phyloP scores from a whole-genome alignment of 2,329 filamentous ascomycete genomes.

The Ceratocystis ficicola region DNA sequence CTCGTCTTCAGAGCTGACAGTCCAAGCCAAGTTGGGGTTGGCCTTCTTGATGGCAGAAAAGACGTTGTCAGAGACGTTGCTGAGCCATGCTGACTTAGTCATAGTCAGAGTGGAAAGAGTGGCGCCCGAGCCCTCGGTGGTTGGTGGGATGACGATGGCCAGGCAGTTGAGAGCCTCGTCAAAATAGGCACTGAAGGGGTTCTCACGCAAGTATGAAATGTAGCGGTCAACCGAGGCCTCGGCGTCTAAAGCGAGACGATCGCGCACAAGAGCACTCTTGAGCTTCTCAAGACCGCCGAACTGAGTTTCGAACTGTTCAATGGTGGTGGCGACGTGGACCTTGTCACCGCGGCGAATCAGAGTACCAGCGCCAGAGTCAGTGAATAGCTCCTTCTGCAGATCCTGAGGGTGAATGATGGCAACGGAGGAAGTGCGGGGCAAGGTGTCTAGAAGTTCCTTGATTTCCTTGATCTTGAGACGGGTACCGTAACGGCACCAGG shows the following conservation, averaged over 20 bases:
- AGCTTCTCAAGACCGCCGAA: conserved; percentile 46
- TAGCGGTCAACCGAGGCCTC: conserved; percentile 77
- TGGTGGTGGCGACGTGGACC: conserved; percentile 58
- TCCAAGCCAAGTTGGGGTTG: conserved; percentile 83
- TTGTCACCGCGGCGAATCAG: conserved; percentile 87
- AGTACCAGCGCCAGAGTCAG: conserved; percentile 86
- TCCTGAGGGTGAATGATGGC: conserved; percentile 96
- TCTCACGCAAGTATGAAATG: conserved; percentile 61
- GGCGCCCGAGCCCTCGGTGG: conserved; percentile 53
- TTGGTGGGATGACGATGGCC: conserved; percentile 70
- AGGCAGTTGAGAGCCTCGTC: conserved; percentile 90
- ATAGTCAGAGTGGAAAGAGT: conserved; percentile 85
- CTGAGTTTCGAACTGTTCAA: conserved; percentile 60
- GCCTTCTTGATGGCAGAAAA: conserved; percentile 91
- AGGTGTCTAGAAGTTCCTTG: conserved; percentile 77
- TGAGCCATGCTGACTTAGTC: conserved; percentile 88
- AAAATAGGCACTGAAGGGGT: conserved; percentile 83
- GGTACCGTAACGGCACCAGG: conserved; percentile 91
- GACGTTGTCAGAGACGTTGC: conserved; percentile 88
- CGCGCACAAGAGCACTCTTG: conserved; percentile 69
- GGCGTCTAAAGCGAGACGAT: conserved; percentile 70
- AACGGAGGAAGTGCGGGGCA: conserved; percentile 85
- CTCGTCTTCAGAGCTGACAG: conserved; percentile 91
- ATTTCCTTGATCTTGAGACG: conserved; percentile 96
- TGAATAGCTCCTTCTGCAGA: conserved; percentile 93